Conservation (phyloP, 208 protist genomes). For the Trypanosoma melophagium region DNA sequence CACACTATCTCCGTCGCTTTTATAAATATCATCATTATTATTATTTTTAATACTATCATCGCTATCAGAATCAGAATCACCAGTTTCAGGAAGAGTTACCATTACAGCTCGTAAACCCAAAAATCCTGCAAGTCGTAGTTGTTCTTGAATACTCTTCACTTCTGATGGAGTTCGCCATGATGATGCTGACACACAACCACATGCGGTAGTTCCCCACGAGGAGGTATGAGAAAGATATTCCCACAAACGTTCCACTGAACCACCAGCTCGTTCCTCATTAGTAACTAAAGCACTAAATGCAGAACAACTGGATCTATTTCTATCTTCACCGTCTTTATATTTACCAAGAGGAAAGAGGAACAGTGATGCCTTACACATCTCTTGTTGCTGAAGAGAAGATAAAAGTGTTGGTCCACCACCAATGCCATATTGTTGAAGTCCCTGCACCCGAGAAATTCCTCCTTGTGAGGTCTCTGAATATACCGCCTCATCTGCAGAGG, state of each 20-base stretch:
- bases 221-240: conserved; percentile 40
- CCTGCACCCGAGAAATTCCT: conserved; percentile 33
- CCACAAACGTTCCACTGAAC: conserved; percentile 1
- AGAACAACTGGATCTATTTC: conserved; percentile 16
- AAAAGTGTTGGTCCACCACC: conserved; percentile 34
- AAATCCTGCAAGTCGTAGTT: conserved; percentile 75
- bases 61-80: conserved; percentile 4
- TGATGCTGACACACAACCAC: conserved; percentile 39
- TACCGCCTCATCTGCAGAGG: not conserved
- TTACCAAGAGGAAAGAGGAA: conserved; percentile 34
- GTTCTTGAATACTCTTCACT: conserved; percentile 30
- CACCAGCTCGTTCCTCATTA: not conserved
- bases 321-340: conserved; percentile 17
- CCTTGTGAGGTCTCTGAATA: conserved; percentile 35
- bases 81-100: conserved; percentile 57
- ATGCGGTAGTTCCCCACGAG: conserved; percentile 47
- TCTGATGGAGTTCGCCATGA: conserved; percentile 35
- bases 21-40: conserved; percentile 10
- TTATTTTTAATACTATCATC: not conserved
- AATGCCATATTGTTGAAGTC: conserved; percentile 56
- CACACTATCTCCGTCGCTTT: not conserved
- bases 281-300: conserved; percentile 14
- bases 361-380: conserved; percentile 39
- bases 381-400: conserved; percentile 35
- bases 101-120: conserved; percentile 64